Percentiles rank a stretch among this genome's conserved stretches.
phyloP scores from a whole-genome alignment of 169 alveolate genomes.

The Babesia gibsoni region DNA sequence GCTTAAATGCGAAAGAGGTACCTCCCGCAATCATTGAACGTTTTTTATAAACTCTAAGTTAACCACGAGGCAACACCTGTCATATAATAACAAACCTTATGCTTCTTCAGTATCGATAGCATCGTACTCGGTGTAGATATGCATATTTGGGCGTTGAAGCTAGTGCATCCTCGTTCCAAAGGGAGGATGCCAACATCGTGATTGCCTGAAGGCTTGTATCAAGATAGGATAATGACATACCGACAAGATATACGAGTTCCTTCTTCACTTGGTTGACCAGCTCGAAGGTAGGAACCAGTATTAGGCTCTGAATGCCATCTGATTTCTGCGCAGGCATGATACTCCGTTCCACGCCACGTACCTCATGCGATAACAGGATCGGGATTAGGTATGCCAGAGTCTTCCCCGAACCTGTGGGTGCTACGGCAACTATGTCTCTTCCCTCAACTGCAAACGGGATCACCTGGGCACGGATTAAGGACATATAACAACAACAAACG shows the following conservation, averaged over 20 bases:
- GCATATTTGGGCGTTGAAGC: constrained; percentile 26
- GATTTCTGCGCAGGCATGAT: background rate
- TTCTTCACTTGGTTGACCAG: constrained; percentile 92
- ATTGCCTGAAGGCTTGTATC: constrained; percentile 9
- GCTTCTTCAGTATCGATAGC: constrained; percentile 18
- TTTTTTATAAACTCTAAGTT: too few relatives aligned
- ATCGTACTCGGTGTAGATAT: constrained; percentile 58
- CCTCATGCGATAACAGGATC: constrained; percentile 39
- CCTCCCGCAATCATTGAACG: too few relatives aligned
- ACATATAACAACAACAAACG: background rate
- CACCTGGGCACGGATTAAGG: constrained; percentile 17
- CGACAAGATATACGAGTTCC: constrained; percentile 69
- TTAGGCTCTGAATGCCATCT: constrained; percentile 56
- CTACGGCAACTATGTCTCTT: constrained; percentile 67
- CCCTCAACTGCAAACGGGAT: constrained; percentile 70
- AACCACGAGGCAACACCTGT: too few relatives aligned
- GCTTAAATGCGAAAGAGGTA: too few relatives aligned
- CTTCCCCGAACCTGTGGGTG: constrained; percentile 81
- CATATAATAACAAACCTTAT: too few relatives aligned
- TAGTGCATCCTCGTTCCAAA: constrained; percentile 28
- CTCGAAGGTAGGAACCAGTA: constrained; percentile 97
- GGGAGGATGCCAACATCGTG: constrained; percentile 10
- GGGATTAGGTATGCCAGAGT: constrained; percentile 75
- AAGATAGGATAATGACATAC: background rate
- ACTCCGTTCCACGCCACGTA: background rate